Evolutionary conservation across 73 alveolate genomes (phyloP).

Genomic region (Tetrahymena malaccensis): DNA sequence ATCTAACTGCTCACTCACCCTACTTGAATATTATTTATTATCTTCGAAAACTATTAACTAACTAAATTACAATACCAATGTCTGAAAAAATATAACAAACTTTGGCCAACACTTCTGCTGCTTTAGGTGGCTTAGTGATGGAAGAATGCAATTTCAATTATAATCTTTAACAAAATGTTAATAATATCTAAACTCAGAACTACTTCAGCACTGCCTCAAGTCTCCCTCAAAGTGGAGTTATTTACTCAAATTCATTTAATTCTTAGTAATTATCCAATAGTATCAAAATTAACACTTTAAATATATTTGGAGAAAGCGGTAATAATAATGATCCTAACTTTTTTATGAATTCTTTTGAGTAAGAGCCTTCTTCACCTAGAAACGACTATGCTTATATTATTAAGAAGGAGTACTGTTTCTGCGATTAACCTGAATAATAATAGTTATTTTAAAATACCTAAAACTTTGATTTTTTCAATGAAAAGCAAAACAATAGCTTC

Average conservation of each 20-base stretch:
- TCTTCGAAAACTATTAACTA: background rate
- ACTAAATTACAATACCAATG: background rate
- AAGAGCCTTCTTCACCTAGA: background rate
- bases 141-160: background rate
- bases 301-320: background rate
- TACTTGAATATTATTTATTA: too few relatives aligned
- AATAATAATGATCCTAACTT: background rate
- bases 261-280: background rate
- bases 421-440: background rate
- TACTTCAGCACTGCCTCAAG: background rate
- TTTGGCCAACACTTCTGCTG: background rate
- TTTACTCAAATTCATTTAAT: background rate
- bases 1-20: background rate
- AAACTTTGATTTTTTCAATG: background rate
- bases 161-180: background rate
- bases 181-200: background rate
- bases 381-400: background rate
- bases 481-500: background rate
- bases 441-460: background rate
- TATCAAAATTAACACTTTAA: background rate
- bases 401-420: background rate
- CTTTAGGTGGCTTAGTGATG: background rate
- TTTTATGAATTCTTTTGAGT: background rate
- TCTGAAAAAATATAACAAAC: background rate
- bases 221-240: background rate